These are phyloP conservation scores for Coccomyxa subellipsoidea DNA, from an alignment of 163 green algal genomes.

Conservation along the genomic window DNA sequence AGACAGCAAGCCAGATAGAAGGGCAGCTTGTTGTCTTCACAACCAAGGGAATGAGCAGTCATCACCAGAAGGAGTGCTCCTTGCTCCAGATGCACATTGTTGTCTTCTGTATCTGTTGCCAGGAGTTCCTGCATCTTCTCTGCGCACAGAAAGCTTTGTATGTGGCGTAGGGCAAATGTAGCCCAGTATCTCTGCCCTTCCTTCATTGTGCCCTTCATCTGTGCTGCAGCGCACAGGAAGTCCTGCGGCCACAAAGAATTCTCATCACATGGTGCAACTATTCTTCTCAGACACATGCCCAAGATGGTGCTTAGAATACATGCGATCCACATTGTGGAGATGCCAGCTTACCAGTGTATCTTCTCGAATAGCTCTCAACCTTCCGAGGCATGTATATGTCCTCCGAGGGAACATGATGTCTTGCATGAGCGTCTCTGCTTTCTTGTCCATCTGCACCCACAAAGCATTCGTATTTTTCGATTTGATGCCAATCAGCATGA, in stretches of 20 bases:
- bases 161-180: constrained; percentile 9
- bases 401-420: neutral
- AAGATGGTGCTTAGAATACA: no score
- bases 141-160: constrained; percentile 7
- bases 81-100: neutral
- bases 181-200: constrained; percentile 12
- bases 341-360: neutral
- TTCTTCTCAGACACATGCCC: no score
- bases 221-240: neutral
- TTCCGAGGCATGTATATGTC: neutral
- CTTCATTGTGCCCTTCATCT: neutral
- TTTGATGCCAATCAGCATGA: no score
- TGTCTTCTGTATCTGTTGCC: neutral
- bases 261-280: neutral
- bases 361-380: neutral
- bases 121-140: constrained; percentile 10
- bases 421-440: neutral
- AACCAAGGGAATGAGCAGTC: neutral
- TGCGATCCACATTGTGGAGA: neutral
- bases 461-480: no score
- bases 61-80: neutral
- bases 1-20: neutral
- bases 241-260: neutral
- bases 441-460: neutral
- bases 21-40: neutral